These are phyloP conservation scores for Boletus fagicola DNA, from an alignment of 768 basidiomycete genomes.

Conservation along the genomic window DNA sequence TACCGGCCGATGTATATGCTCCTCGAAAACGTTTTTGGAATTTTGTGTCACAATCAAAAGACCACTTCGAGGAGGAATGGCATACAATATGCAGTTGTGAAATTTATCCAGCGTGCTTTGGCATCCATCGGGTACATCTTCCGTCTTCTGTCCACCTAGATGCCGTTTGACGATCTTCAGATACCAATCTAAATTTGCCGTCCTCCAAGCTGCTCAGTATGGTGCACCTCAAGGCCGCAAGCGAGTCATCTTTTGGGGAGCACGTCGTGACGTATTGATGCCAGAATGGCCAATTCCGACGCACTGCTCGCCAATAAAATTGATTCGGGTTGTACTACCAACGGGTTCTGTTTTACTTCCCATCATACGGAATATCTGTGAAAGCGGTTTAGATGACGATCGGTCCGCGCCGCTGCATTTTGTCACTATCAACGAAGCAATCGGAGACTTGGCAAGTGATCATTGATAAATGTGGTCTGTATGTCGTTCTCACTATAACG, in stretches of 20 bases:
- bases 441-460: constrained; percentile 61
- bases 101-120: constrained; percentile 60
- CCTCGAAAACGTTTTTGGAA: constrained; percentile 70
- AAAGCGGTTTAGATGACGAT: constrained; percentile 31
- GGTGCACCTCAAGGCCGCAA: constrained; percentile 68
- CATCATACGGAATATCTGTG: constrained; percentile 42
- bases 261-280: constrained; percentile 52
- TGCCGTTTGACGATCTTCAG: constrained; percentile 4
- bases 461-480: constrained; percentile 7
- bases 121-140: constrained; percentile 60
- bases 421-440: constrained; percentile 63
- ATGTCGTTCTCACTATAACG: constrained; percentile 3
- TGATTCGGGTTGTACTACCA: constrained; percentile 40
- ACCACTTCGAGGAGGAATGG: constrained; percentile 36
- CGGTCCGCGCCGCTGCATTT: constrained; percentile 57
- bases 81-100: constrained; percentile 58
- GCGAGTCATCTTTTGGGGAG: constrained; percentile 68
- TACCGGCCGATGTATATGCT: constrained; percentile 64
- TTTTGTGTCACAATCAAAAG: constrained; percentile 51
- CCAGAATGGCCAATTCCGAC: constrained; percentile 67
- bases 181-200: constrained; percentile 66
- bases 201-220: constrained; percentile 69
- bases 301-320: constrained; percentile 44
- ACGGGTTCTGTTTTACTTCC: constrained; percentile 43
- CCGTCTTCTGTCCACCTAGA: background rate